Percentiles rank a stretch among this genome's conserved stretches.
phyloP scores from a whole-genome alignment of 2,329 filamentous ascomycete genomes.

The Periconia digitata region DNA sequence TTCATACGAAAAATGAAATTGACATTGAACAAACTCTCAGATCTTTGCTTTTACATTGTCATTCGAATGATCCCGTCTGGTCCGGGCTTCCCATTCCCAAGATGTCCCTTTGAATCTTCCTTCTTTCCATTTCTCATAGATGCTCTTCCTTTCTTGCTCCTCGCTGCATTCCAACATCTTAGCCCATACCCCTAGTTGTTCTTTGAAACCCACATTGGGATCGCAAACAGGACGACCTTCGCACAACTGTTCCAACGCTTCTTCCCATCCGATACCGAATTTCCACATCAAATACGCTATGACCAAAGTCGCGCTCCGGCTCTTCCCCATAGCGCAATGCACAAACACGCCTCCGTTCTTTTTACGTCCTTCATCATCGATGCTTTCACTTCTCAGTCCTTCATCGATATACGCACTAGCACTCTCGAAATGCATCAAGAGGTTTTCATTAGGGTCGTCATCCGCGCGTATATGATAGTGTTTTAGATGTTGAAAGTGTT shows the following conservation, averaged over 20 bases:
- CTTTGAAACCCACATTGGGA: conserved; percentile 37
- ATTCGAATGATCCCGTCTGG: background rate
- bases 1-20: too few relatives aligned
- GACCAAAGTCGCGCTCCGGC: conserved; percentile 32
- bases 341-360: conserved; percentile 30
- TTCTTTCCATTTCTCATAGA: conserved; percentile 39
- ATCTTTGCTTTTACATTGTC: background rate
- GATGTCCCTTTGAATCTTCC: conserved; percentile 36
- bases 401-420: conserved; percentile 26
- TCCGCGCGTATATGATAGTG: conserved; percentile 34
- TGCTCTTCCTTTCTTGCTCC: conserved; percentile 18
- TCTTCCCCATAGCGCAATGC: conserved; percentile 41
- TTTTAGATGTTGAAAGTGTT: conserved; percentile 29
- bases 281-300: conserved; percentile 39
- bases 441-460: conserved; percentile 36
- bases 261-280: conserved; percentile 15
- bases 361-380: background rate
- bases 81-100: conserved; percentile 41
- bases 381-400: conserved; percentile 13
- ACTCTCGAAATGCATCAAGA: conserved; percentile 27
- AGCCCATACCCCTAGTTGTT: conserved; percentile 34
- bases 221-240: conserved; percentile 38
- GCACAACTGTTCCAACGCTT: conserved; percentile 30
- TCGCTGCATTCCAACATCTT: conserved; percentile 25
- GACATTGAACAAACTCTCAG: too few relatives aligned